Evolutionary conservation across 2,329 filamentous ascomycete species (phyloP), one percentile per base, ranked within the genome.

Genomic region (Colletotrichum chrysophilum): DNA sequence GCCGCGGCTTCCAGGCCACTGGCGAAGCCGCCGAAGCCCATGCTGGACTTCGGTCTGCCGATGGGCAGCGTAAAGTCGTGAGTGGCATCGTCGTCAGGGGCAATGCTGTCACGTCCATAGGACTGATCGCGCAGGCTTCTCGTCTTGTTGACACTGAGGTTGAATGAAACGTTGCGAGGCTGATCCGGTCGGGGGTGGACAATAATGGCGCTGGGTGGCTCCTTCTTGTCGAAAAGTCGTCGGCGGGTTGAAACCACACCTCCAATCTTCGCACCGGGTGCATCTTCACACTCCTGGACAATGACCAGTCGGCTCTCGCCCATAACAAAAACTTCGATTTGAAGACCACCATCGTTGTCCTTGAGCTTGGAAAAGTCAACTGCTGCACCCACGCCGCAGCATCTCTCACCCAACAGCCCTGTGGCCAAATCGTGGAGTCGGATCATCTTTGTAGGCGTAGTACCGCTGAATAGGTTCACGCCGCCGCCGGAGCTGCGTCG

Each of bases 271-370:
- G 84, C 85, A 62, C 86, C 87, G 0, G 85, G 83, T 4, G 85
- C 85, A 4, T 89, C 88, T 66, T 91, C 88, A 73, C 85, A 88
- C 77, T 91, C 89, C 24, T 88, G 88, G 16, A 91, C 87, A 30
- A 91, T 82, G 10, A 92, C 88, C 5, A 92, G 79, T 56, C 90
- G 86, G 48, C 87, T 89, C 80, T 92, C 91, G 32, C 91, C 91
- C 43, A 88, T 87, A 10, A 92, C 82, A 7, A 92, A 77, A 7
- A 92, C 83, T 70, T 92, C 90, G 6, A 91, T 84, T 3, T 89
- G 88, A 8, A 91, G 82, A 10, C 86, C 86, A 12, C 81, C 83
- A n/a, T 86, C 84, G n/a, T 78, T 78, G 9, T 75, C 78, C 21
- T 77, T 79, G 58, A 80, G 76, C 60, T 78, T 80, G 12, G 76